Base-by-base conservation (phyloP, 306 rosid species). In the Gleditsia sinensis region DNA sequence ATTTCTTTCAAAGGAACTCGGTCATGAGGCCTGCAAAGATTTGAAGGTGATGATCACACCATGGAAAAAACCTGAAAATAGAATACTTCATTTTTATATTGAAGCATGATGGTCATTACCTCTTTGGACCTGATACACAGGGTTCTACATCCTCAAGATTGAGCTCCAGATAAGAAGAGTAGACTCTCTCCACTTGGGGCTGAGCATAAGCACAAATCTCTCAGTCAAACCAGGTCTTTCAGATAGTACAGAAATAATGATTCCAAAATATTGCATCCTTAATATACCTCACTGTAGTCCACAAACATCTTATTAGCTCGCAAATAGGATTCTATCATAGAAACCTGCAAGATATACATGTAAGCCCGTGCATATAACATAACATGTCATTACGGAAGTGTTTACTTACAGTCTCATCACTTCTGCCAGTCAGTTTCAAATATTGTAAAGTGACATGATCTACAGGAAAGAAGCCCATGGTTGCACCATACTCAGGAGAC, bases 401-500 rank as follows among this genome's bases (percentile, higher is more conserved):
- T 30, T 69, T 48, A 72, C 92, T 71, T 81, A 94, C 98, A 57
- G 90, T 91, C 66, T 88, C 97, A 17, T 88, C 90, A 56, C 85
- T 94, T 83, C 97, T 86, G 79, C 98, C 98, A 0, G 98, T 94
- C 78, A 94, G 85, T 79, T 78, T 94, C 78, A 94, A 86, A 80
- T 94, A 94, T 49, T 94, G 96, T 81, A 94, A 74, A n/a, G 97
- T 91, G 68, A 94, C 92, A 81, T 86, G 98, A 80, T 94, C 98
- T 67, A 94, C 98, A 21, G 97, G 98, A 88, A 94, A 94, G 86
- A 91, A 94, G 77, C 98, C 98, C 98, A 91, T 94, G 32, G 98
- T 94, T 67, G 98, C 98, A 74, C 97, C 98, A 54, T 91, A 93
- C 78, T 93, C 98, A 0, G 97, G 98, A 72, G 93, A 93, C 97